Evolutionary conservation across 345 rosid genomes (phyloP), one percentile per base, ranked within the genome.

Genomic region (Balakata baccata): DNA sequence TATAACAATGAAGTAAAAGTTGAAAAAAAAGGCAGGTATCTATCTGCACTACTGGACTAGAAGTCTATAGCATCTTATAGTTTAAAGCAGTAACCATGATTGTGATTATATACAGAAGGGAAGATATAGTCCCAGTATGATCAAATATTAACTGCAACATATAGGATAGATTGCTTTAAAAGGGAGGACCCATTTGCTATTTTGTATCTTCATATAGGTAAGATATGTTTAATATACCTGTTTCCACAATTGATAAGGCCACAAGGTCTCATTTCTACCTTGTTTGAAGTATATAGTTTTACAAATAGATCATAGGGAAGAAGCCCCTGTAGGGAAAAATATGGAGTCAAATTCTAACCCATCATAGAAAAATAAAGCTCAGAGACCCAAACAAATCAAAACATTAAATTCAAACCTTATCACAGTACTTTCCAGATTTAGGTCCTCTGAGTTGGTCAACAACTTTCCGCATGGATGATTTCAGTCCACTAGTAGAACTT

Each of bases 211-310:
- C 20, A 52, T 6, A 25, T 25, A n/a, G 37, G 22, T 34, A 41
- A 72, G 23, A 49, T 22, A 1, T 37, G 46, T 18, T 49, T n/a
- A 10, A 11, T 14, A 25, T 76, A 96, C 99, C 97, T 96, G 84
- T 96, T 96, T 41, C 98, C 97, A 73, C 95, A 87, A 74, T 96
- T 96, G 74, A 83, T 84, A 68, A 96, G 90, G 50, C 99, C 99
- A 77, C 88, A 88, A 37, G 99, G 99, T 78, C 77, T 86, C 74
- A 93, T 81, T 74, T 90, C 92, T 69, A 74, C 84, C 79, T 89
- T 89, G 80, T 84, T 89, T 78, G 82, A 85, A 60, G 77, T 80
- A 81, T 93, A 93, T 66, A 96, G 84, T 83, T 89, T 90, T 57
- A 88, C 87, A 85, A 96, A 96, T 23, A 78, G 78, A 67, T 93